A percentile compares a stretch with the other conserved stretches of the same genome.
Evolutionary conservation across 2,329 filamentous ascomycete genomes (phyloP).

Genomic region (Diaporthe sp.): DNA sequence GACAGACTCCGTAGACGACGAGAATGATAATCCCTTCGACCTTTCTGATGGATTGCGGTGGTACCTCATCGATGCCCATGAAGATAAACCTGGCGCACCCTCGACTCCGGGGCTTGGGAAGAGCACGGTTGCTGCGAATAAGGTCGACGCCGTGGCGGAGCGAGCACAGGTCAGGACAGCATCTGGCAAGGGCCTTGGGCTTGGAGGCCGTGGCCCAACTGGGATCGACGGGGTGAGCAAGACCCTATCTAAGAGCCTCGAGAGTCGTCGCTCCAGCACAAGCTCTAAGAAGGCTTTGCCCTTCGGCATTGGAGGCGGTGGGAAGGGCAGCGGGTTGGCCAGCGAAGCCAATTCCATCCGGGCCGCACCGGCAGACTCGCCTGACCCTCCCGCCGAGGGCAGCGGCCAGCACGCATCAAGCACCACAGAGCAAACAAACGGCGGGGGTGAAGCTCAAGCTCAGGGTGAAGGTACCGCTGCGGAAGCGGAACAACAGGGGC

Average conservation of each 20-base stretch:
- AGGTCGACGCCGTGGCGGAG: slow-evolving; percentile 87
- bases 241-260: slow-evolving; percentile 87
- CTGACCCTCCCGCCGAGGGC: slow-evolving; percentile 39
- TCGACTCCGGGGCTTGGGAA: slow-evolving; percentile 93
- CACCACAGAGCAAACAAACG: slow-evolving; percentile 52
- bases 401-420: slow-evolving; percentile 43
- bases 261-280: slow-evolving; percentile 90
- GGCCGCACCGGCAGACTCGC: slow-evolving; percentile 57
- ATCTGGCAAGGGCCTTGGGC: slow-evolving; percentile 55
- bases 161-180: slow-evolving; percentile 60
- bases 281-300: slow-evolving; percentile 82
- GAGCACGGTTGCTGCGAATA: slow-evolving; percentile 89
- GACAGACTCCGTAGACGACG: slow-evolving; percentile 69
- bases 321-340: slow-evolving; percentile 65
- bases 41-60: slow-evolving; percentile 94
- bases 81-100: slow-evolving; percentile 92
- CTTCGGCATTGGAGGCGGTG: slow-evolving; percentile 58
- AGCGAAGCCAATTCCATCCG: slow-evolving; percentile 72
- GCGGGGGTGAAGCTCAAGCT: slow-evolving; percentile 5
- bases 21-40: slow-evolving; percentile 97
- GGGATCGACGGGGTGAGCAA: slow-evolving; percentile 81
- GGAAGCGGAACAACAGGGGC: slow-evolving; percentile 39
- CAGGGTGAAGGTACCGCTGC: slow-evolving; percentile 8
- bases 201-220: slow-evolving; percentile 54
- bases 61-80: slow-evolving; percentile 94